Evolutionary conservation across 1,284 basidiomycete genomes (phyloP).

Genomic region (Trametes pubescens): DNA sequence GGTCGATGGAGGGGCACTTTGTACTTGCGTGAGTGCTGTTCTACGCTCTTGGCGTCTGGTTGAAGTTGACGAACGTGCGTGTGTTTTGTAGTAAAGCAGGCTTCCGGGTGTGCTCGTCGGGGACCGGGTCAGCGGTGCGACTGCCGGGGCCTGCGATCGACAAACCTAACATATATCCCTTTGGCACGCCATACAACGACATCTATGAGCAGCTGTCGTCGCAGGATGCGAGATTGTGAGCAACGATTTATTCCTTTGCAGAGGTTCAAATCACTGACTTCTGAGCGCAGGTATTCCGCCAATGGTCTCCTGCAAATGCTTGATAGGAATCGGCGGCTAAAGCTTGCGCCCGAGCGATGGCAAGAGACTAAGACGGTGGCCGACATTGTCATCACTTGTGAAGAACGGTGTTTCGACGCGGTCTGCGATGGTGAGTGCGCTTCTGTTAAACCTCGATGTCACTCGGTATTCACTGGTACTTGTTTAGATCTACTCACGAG

Average conservation of each 20-base stretch:
- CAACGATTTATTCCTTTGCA: constrained; percentile 27
- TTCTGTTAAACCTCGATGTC: constrained; percentile 11
- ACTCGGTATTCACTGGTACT: constrained; percentile 19
- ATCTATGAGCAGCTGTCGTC: constrained; percentile 93
- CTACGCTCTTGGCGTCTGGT: background rate
- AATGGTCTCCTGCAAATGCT: constrained; percentile 98
- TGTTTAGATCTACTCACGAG: constrained; percentile 83
- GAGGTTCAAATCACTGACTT: constrained; percentile 21
- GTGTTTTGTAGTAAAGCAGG: constrained; percentile 75
- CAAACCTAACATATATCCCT: constrained; percentile 96
- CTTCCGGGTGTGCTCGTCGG: constrained; percentile 91
- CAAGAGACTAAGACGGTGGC: constrained; percentile 89
- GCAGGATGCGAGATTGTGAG: constrained; percentile 89
- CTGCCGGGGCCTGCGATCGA: constrained; percentile 96
- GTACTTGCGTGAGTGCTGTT: constrained; percentile 78
- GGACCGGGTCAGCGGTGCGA: constrained; percentile 97
- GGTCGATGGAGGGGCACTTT: constrained; percentile 98
- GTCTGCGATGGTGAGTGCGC: constrained; percentile 91
- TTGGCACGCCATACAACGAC: constrained; percentile 97
- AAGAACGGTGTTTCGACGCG: constrained; percentile 98
- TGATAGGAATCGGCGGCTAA: constrained; percentile 94
- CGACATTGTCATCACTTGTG: constrained; percentile 98
- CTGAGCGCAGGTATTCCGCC: constrained; percentile 78
- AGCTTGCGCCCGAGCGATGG: constrained; percentile 95
- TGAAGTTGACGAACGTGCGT: constrained; percentile 19